These are phyloP conservation scores for Amauroascus niger DNA, from an alignment of 2,329 filamentous ascomycete species.

Conservation along the genomic window DNA sequence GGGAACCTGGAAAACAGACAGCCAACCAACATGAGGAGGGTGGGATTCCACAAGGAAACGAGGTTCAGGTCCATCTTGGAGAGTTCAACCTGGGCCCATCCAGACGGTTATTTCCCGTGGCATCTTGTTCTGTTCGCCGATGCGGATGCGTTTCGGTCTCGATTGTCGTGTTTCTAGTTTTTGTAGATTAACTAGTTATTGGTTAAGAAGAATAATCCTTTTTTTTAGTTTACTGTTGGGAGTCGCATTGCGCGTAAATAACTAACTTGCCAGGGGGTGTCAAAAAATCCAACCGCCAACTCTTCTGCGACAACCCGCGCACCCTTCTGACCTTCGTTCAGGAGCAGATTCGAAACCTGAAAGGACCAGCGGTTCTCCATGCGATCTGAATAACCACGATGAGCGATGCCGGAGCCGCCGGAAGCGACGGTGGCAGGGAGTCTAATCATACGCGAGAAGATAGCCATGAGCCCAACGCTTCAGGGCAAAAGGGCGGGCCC, in stretches of 20 bases:
- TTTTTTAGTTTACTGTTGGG: neutral
- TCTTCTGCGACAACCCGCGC: neutral
- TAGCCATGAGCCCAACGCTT: slow-evolving; percentile 5
- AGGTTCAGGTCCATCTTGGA: neutral
- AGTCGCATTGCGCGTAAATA: slow-evolving; percentile 1
- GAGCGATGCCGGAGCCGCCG: slow-evolving; percentile 13
- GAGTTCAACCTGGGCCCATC: neutral
- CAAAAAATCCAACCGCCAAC: neutral
- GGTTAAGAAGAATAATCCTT: neutral
- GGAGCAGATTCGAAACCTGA: neutral
- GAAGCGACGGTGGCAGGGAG: slow-evolving; percentile 11
- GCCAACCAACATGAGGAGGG: neutral
- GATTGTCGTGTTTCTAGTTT: neutral
- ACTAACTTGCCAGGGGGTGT: neutral
- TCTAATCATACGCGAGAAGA: slow-evolving; percentile 7
- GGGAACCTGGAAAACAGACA: neutral
- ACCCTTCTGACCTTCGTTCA: neutral
- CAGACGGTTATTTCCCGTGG: neutral
- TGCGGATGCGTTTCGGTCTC: neutral
- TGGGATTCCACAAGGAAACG: too few relatives aligned
- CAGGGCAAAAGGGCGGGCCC: slow-evolving; percentile 29
- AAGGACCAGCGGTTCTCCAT: neutral
- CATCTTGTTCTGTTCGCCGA: neutral
- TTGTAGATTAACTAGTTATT: too few relatives aligned
- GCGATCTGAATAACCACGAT: slow-evolving; percentile 7